Base-by-base conservation (phyloP, 768 basidiomycete genomes). In the Pulveroboletus sp. region DNA sequence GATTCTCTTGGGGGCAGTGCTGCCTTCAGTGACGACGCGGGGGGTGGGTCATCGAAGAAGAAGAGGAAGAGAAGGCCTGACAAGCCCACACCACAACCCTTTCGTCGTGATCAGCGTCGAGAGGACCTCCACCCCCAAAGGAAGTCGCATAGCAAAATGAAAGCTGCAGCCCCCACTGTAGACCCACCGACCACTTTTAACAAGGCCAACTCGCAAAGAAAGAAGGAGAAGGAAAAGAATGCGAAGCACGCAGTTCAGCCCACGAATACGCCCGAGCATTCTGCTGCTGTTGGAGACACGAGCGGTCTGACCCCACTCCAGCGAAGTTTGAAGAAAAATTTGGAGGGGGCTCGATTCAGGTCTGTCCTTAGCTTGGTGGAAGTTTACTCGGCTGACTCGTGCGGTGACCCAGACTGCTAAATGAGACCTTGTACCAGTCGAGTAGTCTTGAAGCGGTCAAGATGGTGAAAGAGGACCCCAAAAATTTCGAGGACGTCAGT, bases 281-380 rank as follows among this genome's bases (percentile, higher is more conserved):
- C 64, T 31, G 18, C 47, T n/a, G 39, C 39, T 32, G 18, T 48
- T 39, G 56, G 55, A 4, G 51, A 46, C 32, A 46, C 60, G 30
- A 28, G 59, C 18, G 64, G 67, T 18, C 69, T 94, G 47, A 93
- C 93, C 7, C 68, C 76, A 2, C 71, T 95, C 57, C 94, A 96
- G 65, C 77, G 76, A 43, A 74, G 67, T 17, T 87, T 96, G 81
- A 91, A 82, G 67, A 75, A 84, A 47, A 89, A 80, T 56, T 68
- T 93, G 49, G 83, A 89, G 51, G 89, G 93, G 0, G 92, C 93
- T n/a, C 81, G 84, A 24, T 94, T 94, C 67, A 80, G 91, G 92
- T 86, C 40, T 59, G 48, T 38, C 27, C 17, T 37, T 32, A 8
- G 5, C 15, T 33, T 9, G 11, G 18, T 18, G 10, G 32, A 33